These are phyloP conservation scores for Claviceps sp. DNA, from an alignment of 2,329 filamentous ascomycete genomes.

Conservation along the genomic window DNA sequence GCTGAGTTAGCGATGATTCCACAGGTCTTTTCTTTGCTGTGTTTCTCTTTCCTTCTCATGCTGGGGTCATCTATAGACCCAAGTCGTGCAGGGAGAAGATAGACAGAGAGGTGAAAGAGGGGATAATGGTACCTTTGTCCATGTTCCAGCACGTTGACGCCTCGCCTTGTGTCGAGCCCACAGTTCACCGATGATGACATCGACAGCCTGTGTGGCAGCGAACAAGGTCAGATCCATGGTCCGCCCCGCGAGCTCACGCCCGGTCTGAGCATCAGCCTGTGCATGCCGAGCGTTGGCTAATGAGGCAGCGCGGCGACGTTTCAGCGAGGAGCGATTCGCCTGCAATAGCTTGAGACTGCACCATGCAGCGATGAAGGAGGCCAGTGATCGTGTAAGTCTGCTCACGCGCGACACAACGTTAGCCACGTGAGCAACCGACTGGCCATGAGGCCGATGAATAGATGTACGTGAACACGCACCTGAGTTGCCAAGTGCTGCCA, in stretches of 20 bases:
- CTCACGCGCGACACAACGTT: no score
- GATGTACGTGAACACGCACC: constrained; percentile 10
- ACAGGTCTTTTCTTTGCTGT: background rate
- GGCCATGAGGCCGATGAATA: background rate
- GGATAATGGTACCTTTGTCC: constrained; percentile 28
- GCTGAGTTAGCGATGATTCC: background rate
- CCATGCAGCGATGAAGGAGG: constrained; percentile 45
- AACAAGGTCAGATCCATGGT: constrained; percentile 79
- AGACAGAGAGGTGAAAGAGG: background rate
- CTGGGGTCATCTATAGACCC: no score
- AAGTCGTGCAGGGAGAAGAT: background rate
- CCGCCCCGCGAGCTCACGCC: constrained; percentile 43
- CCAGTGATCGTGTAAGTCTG: constrained; percentile 44
- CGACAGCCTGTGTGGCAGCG: constrained; percentile 55
- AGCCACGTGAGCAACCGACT: no score
- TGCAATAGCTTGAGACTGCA: constrained; percentile 44
- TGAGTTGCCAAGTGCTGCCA: constrained; percentile 13
- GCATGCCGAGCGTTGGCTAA: background rate
- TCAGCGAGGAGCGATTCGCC: constrained; percentile 29
- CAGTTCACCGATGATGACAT: constrained; percentile 52
- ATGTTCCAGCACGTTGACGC: constrained; percentile 29
- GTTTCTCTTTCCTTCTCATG: no score
- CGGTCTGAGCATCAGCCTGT: constrained; percentile 1
- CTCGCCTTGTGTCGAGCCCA: constrained; percentile 42
- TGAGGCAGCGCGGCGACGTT: constrained; percentile 12